Base-by-base conservation (phyloP, 768 basidiomycete genomes). In the Serendipita sp. region DNA sequence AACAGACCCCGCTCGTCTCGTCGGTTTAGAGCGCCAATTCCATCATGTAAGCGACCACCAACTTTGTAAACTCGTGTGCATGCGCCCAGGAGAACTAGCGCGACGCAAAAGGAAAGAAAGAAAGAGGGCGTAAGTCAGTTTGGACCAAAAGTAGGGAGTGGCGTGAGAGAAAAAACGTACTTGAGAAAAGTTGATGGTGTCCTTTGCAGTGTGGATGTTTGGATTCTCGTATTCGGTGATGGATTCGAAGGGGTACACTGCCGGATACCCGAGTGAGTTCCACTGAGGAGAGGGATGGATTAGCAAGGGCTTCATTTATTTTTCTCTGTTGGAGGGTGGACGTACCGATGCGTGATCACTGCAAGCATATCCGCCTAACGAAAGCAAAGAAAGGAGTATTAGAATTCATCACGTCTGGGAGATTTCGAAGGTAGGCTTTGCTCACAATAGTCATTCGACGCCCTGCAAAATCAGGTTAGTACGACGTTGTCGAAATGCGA, bases 11-110 rank as follows among this genome's bases (percentile, higher is more conserved):
- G n/a, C n/a, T n/a, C n/a, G n/a, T n/a, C n/a, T n/a, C n/a, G n/a
- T n/a, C n/a, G n/a, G n/a, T n/a, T n/a, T 58, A 58, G 53, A 58
- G 53, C 4, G 71, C 71, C 14, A 83, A 66, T 69, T 84, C 83
- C 65, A 82, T 76, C 2, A 77, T 79, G 63, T 81, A 83, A 0
- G 79, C 81, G 13, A 82, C 75, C 17, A 75, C 79, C 20, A 84
- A 73, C 71, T 83, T 83, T 26, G 80, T 78, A 67, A 84, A 84
- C 69, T 83, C 79, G 24, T 80, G 71, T 61, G 80, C 79, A 68
- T 83, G 80, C 61, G 70, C 66, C 63, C 71, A 74, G 48, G 67
- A 68, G 73, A 81, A 80, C 43, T 79, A 78, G 31, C 14, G 34
- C 7, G 34, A 38, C n/a, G n/a, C n/a, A n/a, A n/a, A n/a, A n/a